Evolutionary conservation across 192 early-diverging fungal genomes (phyloP).

Genomic region (Dissophora ornata): DNA sequence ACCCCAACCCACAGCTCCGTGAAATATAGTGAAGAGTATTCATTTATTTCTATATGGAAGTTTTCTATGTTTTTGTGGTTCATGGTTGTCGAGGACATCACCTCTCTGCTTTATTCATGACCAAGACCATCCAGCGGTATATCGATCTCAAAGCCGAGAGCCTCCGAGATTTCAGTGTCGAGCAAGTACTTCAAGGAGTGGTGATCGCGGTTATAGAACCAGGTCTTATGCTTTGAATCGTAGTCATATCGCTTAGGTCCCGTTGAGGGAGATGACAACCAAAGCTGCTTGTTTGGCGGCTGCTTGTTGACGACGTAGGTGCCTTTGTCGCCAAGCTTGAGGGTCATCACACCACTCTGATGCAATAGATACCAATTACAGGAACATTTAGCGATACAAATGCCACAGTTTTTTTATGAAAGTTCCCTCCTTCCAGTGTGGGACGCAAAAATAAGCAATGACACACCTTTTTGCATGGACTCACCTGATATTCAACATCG

Average conservation of each 20-base stretch:
- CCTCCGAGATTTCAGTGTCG: conserved; percentile 71
- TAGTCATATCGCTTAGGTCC: conserved; percentile 92
- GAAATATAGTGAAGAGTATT: no score
- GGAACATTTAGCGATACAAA: no score
- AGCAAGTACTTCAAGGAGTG: conserved; percentile 76
- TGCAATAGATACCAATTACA: no score
- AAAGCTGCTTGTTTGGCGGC: conserved; percentile 98
- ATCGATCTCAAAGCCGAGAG: conserved; percentile 55
- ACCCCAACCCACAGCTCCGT: no score
- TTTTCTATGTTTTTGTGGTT: no score
- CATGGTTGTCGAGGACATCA: no score
- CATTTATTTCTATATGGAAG: no score
- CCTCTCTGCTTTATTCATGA: background rate
- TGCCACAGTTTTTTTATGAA: no score
- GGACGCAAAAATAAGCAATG: background rate
- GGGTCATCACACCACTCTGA: conserved; percentile 87
- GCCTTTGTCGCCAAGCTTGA: conserved; percentile 79
- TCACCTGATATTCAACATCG: conserved; percentile 86
- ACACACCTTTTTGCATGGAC: conserved; percentile 59
- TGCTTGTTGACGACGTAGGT: conserved; percentile 99
- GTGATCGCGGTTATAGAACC: conserved; percentile 83
- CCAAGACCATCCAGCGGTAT: conserved; percentile 50
- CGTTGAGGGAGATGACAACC: conserved; percentile 93
- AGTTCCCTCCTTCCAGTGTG: no score
- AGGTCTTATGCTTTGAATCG: conserved; percentile 63